Conservation (phyloP, 2,329 filamentous ascomycete genomes). For the Hypoxylon sp. region DNA sequence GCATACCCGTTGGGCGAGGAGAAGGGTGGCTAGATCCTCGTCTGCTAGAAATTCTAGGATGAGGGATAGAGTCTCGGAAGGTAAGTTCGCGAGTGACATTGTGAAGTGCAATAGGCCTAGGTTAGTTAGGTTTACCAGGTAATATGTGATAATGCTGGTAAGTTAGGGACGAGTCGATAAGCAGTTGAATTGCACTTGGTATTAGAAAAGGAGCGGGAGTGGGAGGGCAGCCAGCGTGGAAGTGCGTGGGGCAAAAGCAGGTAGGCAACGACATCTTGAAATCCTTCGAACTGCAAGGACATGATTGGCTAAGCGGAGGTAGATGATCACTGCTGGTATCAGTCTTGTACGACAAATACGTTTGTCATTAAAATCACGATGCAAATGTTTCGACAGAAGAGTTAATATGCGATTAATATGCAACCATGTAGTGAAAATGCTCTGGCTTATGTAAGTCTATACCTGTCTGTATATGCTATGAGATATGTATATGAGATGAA, state of each 20-base stretch:
- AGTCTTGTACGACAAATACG: neutral
- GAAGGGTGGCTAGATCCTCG: constrained; percentile 21
- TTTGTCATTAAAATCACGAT: neutral
- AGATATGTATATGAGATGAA: constrained; percentile 2
- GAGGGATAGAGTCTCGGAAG: constrained; percentile 27
- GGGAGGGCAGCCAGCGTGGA: neutral
- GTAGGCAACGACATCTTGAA: neutral
- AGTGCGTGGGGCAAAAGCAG: neutral
- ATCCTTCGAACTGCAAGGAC: neutral
- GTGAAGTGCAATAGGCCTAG: neutral
- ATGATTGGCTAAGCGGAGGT: neutral
- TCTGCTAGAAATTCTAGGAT: constrained; percentile 28
- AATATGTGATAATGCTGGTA: neutral
- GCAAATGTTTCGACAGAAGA: neutral
- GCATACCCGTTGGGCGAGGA: constrained; percentile 30
- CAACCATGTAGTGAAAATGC: neutral
- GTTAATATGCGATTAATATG: neutral
- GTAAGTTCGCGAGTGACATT: constrained; percentile 30
- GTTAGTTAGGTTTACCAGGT: neutral
- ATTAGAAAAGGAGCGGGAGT: too few relatives aligned
- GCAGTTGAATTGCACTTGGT: neutral
- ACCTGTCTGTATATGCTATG: neutral
- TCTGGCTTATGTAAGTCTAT: constrained; percentile 8
- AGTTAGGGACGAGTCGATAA: neutral
- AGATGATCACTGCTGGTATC: neutral